Conservation (phyloP, 1,284 basidiomycete genomes). For the Sporisorium iseilematis-ciliati region DNA sequence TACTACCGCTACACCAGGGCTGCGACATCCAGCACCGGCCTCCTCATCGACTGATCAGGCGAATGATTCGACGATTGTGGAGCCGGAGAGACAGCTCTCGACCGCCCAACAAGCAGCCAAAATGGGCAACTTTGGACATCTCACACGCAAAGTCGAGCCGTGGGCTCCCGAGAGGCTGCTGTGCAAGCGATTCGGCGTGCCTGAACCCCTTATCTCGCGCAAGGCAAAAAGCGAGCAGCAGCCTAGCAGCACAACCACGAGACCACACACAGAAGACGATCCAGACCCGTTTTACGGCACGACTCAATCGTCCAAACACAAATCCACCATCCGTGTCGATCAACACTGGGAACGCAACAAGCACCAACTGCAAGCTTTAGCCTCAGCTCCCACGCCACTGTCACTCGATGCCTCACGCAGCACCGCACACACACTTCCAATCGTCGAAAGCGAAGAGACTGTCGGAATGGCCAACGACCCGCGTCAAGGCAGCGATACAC, state of each 20-base stretch:
- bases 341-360: constrained; percentile 49
- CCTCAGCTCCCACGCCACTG: constrained; percentile 37
- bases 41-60: constrained; percentile 26
- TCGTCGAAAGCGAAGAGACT: neutral
- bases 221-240: constrained; percentile 8
- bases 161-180: constrained; percentile 86
- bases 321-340: constrained; percentile 11
- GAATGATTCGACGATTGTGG: constrained; percentile 66
- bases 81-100: constrained; percentile 72
- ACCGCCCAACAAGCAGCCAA: constrained; percentile 84
- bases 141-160: constrained; percentile 80
- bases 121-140: constrained; percentile 85
- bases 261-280: constrained; percentile 16
- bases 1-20: constrained; percentile 73
- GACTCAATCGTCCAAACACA: constrained; percentile 10
- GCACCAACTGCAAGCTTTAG: constrained; percentile 27
- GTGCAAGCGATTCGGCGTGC: constrained; percentile 94
- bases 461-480: constrained; percentile 91
- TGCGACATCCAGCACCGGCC: constrained; percentile 72
- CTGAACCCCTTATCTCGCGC: constrained; percentile 75
- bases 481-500: constrained; percentile 83
- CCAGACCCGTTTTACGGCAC: constrained; percentile 31
- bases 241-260: neutral
- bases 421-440: neutral
- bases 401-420: constrained; percentile 37